Evolutionary conservation across 768 basidiomycete species (phyloP).

Genomic region (Guyanaporus albipodus): DNA sequence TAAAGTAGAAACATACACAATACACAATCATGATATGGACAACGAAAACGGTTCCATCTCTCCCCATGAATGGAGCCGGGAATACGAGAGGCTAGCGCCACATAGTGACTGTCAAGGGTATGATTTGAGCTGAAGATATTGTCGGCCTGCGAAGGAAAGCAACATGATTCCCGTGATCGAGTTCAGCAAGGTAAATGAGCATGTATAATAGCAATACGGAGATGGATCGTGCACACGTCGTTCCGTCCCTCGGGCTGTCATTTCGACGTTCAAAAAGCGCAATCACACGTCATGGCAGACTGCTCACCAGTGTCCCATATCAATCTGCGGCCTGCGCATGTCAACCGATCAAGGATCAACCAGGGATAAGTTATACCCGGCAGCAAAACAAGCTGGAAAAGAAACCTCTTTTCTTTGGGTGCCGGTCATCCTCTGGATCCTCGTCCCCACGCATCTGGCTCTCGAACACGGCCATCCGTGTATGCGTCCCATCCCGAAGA

Average conservation of each 20-base stretch:
- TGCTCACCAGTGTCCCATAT: constrained; percentile 25
- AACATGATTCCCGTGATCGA: constrained; percentile 23
- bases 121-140: constrained; percentile 24
- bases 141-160: constrained; percentile 31
- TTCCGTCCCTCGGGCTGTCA: constrained; percentile 27
- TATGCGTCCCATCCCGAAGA: constrained; percentile 33
- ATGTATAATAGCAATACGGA: constrained; percentile 32
- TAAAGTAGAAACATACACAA: constrained; percentile 29
- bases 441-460: constrained; percentile 59
- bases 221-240: constrained; percentile 33
- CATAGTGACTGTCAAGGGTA: constrained; percentile 32
- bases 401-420: constrained; percentile 56
- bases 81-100: constrained; percentile 14
- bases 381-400: constrained; percentile 69
- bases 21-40: constrained; percentile 31
- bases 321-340: constrained; percentile 29
- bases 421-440: constrained; percentile 63
- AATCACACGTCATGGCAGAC: too few species aligned
- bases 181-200: constrained; percentile 32
- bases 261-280: neutral
- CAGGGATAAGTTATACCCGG: constrained; percentile 43
- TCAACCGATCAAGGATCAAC: constrained; percentile 24
- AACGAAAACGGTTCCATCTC: constrained; percentile 18
- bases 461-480: constrained; percentile 64
- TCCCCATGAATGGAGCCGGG: constrained; percentile 7